Evolutionary conservation across 1,284 basidiomycete species (phyloP).

Genomic region (Tilletia indica): DNA sequence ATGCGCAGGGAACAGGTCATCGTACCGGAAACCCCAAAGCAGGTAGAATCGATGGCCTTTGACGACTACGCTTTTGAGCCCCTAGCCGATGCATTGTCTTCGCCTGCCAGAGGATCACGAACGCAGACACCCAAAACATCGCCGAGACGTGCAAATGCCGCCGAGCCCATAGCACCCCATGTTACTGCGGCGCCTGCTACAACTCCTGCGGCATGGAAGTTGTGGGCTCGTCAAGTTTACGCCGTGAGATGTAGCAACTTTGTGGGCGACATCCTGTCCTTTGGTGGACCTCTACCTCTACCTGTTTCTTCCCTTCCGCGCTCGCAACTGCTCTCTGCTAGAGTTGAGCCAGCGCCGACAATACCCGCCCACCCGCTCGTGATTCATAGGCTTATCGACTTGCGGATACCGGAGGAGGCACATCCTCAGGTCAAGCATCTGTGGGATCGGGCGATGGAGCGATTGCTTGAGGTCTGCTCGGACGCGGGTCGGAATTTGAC

Average conservation of each 20-base stretch:
- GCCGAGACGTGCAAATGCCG: background rate
- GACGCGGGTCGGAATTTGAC: background rate
- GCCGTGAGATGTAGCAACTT: conserved; percentile 5
- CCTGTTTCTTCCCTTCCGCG: background rate
- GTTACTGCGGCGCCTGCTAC: background rate
- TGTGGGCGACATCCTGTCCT: background rate
- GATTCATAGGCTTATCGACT: background rate
- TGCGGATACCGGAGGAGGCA: background rate
- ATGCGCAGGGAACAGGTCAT: background rate
- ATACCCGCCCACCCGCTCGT: conserved; percentile 1
- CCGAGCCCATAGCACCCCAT: background rate
- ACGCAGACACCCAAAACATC: background rate
- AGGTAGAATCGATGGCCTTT: background rate
- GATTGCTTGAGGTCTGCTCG: conserved; percentile 3
- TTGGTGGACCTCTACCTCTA: background rate
- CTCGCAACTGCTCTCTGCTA: background rate
- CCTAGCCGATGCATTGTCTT: background rate
- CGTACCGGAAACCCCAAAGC: background rate
- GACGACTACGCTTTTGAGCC: conserved; percentile 5
- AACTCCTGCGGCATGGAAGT: conserved; percentile 7
- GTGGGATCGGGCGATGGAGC: conserved; percentile 9
- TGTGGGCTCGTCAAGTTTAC: conserved; percentile 11
- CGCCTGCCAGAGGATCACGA: background rate
- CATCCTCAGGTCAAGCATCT: background rate
- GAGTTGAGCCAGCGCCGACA: conserved; percentile 8